Conservation (phyloP, 768 basidiomycete genomes). For the Kwoniella sp. region DNA sequence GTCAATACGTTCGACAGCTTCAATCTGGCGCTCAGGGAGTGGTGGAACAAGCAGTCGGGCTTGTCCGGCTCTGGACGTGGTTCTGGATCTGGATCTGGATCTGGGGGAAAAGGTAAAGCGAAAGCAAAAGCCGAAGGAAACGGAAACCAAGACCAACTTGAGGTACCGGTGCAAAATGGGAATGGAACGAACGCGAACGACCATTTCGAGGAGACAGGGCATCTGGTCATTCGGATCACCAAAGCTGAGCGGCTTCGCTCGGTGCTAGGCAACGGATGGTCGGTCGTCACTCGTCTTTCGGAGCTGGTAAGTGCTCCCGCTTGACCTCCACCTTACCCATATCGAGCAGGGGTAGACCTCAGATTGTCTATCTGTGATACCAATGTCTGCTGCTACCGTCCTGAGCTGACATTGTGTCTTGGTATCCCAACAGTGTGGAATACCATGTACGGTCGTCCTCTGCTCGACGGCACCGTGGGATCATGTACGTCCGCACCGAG, state of each 20-base stretch:
- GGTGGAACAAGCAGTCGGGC: constrained; percentile 4
- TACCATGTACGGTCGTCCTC: constrained; percentile 41
- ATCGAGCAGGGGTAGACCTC: too few relatives aligned
- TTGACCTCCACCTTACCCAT: too few relatives aligned
- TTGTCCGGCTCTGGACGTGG: background rate
- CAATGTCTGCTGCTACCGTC: too few relatives aligned
- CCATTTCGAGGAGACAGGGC: constrained; percentile 5
- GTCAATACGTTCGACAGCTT: constrained; percentile 41
- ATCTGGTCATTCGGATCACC: constrained; percentile 32
- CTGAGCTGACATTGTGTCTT: too few relatives aligned
- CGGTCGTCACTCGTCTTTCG: constrained; percentile 42
- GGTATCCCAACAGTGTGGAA: constrained; percentile 24
- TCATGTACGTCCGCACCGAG: constrained; percentile 42
- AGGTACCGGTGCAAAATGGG: constrained; percentile 8
- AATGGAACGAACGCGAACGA: constrained; percentile 5
- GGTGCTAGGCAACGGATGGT: constrained; percentile 43
- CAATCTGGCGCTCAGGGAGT: constrained; percentile 12
- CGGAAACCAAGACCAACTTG: constrained; percentile 4
- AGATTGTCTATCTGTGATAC: too few relatives aligned
- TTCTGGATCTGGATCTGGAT: background rate
- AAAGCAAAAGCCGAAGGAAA: constrained; percentile 32
- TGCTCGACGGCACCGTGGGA: constrained; percentile 49
- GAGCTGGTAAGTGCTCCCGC: constrained; percentile 42
- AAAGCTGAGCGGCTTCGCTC: constrained; percentile 37
- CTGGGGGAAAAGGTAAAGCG: constrained; percentile 21